Evolutionary conservation across 202 grass and related monocot species (phyloP).

Genomic region (Carex arenaria): DNA sequence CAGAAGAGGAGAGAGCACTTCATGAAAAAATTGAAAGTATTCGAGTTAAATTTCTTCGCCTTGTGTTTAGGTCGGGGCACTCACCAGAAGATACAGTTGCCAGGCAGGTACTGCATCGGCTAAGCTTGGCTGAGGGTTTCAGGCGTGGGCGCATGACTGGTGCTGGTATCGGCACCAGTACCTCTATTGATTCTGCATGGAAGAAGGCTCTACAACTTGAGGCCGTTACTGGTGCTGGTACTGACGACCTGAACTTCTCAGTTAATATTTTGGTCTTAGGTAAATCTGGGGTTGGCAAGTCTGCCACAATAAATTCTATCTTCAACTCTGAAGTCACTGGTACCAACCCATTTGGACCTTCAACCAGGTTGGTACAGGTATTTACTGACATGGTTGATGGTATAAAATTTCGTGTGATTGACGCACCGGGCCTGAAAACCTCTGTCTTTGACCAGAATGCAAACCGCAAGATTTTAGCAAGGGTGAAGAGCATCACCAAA

Average conservation of each 20-base stretch:
- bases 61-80: conserved; percentile 60
- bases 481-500: conserved; percentile 81
- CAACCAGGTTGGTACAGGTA: conserved; percentile 49
- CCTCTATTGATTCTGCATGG: conserved; percentile 47
- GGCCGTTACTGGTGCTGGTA: conserved; percentile 36
- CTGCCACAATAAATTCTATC: conserved; percentile 95
- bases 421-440: conserved; percentile 69
- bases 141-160: conserved; percentile 53
- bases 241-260: conserved; percentile 67
- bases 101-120: conserved; percentile 68
- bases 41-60: conserved; percentile 72
- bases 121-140: conserved; percentile 78
- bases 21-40: conserved; percentile 90
- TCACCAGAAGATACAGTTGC: conserved; percentile 72
- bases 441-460: conserved; percentile 72
- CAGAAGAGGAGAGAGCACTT: conserved; percentile 69
- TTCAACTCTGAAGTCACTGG: conserved; percentile 72
- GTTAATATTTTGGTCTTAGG: conserved; percentile 90
- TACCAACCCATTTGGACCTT: conserved; percentile 64
- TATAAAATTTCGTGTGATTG: conserved; percentile 84
- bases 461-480: conserved; percentile 66
- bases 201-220: conserved; percentile 82
- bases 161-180: conserved; percentile 33
- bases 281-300: conserved; percentile 92
- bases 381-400: conserved; percentile 73